Conservation (phyloP, 352 stramenopile genomes). For the Globisporangium paroecandrum region DNA sequence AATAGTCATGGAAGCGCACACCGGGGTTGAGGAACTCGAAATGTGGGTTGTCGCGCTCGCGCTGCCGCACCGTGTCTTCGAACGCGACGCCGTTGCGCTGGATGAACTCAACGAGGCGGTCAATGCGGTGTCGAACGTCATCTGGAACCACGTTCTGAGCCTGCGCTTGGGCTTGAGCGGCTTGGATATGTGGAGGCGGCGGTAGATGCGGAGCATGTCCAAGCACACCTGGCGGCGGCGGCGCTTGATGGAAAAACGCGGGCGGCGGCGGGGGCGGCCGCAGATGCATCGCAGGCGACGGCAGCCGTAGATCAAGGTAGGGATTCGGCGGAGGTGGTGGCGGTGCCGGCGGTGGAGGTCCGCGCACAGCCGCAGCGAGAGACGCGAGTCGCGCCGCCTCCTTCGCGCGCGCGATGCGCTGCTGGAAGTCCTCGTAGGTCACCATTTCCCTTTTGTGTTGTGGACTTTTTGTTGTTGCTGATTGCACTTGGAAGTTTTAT, state of each 20-base stretch:
- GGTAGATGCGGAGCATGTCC: not conserved
- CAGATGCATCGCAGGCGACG: conserved; percentile 1
- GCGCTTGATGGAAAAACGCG: conserved; percentile 14
- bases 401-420: conserved; percentile 52
- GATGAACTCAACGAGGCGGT: conserved; percentile 59
- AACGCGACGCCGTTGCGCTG: conserved; percentile 52
- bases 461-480: not conserved
- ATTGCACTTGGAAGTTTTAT: not conserved
- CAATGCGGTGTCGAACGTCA: conserved; percentile 46
- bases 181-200: conserved; percentile 11
- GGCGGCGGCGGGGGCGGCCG: conserved; percentile 11
- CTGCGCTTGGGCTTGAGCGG: not conserved
- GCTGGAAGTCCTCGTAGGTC: conserved; percentile 33
- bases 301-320: not conserved
- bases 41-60: conserved; percentile 49
- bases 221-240: conserved; percentile 7
- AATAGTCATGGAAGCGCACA: conserved; percentile 50
- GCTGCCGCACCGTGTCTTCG: conserved; percentile 38
- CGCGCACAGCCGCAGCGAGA: conserved; percentile 32
- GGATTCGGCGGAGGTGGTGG: not conserved
- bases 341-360: not conserved
- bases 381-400: conserved; percentile 51
- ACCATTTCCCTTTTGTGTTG: conserved; percentile 3
- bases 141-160: conserved; percentile 21
- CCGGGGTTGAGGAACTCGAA: conserved; percentile 49